phyloP scores from a whole-genome alignment of 208 protist genomes.

The Leishmania major region DNA sequence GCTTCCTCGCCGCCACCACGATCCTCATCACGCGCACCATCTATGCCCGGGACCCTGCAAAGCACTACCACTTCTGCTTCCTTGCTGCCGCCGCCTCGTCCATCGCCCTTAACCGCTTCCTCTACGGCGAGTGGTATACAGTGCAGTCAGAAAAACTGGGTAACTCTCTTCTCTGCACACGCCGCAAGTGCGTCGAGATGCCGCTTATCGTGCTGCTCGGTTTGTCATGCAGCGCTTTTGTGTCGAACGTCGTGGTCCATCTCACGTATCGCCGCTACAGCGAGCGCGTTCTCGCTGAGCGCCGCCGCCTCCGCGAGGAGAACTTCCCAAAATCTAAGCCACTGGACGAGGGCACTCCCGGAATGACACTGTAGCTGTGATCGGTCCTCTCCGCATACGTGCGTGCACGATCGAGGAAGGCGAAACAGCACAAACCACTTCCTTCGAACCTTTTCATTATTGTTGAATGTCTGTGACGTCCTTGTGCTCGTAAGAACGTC shows the following conservation, averaged over 20 bases:
- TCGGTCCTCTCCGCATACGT: neutral
- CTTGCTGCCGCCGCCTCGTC: conserved; percentile 31
- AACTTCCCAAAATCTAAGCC: conserved; percentile 1
- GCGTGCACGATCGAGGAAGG: neutral
- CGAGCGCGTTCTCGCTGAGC: conserved; percentile 43
- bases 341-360: neutral
- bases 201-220: conserved; percentile 53
- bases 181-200: conserved; percentile 44
- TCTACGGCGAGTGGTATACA: conserved; percentile 65
- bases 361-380: neutral
- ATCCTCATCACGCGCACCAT: conserved; percentile 57
- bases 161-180: conserved; percentile 35
- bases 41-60: conserved; percentile 53
- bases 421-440: neutral
- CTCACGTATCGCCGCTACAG: conserved; percentile 45
- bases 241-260: conserved; percentile 46
- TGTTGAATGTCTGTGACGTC: neutral
- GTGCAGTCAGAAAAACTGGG: conserved; percentile 45
- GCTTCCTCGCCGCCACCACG: conserved; percentile 42
- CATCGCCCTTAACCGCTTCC: conserved; percentile 51
- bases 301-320: conserved; percentile 35
- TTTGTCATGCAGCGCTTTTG: conserved; percentile 39
- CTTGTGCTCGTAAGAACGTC: conserved; percentile 5
- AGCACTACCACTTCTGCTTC: conserved; percentile 63
- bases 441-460: neutral